Evolutionary conservation across 2,329 filamentous ascomycete genomes (phyloP).

Genomic region (Penicillium sp.): DNA sequence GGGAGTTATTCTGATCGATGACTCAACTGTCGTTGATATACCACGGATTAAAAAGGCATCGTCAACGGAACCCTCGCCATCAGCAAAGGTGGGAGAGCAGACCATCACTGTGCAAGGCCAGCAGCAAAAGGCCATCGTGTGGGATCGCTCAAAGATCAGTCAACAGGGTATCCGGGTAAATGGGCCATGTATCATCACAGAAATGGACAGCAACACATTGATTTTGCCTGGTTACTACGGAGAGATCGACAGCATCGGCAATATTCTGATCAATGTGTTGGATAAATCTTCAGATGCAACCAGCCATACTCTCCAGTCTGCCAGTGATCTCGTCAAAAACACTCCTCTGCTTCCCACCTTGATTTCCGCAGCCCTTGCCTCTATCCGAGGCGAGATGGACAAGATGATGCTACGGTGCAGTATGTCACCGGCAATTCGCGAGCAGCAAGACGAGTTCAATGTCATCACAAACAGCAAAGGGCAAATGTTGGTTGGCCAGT

Average conservation of each 20-base stretch:
- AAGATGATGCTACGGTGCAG: constrained; percentile 54
- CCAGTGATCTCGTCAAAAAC: constrained; percentile 39
- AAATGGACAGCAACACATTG: constrained; percentile 57
- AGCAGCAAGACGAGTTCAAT: constrained; percentile 57
- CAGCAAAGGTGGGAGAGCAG: constrained; percentile 43
- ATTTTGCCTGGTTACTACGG: constrained; percentile 52
- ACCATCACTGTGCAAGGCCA: constrained; percentile 46
- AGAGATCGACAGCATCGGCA: constrained; percentile 52
- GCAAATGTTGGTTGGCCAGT: constrained; percentile 56
- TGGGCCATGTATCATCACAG: constrained; percentile 52
- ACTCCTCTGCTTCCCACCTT: constrained; percentile 50
- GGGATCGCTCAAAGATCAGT: constrained; percentile 47
- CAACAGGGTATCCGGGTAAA: constrained; percentile 44
- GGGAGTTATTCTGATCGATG: constrained; percentile 48
- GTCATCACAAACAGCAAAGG: constrained; percentile 53
- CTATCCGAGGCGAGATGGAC: constrained; percentile 54
- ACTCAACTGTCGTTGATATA: constrained; percentile 46
- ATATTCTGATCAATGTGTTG: constrained; percentile 51
- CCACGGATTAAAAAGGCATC: constrained; percentile 35
- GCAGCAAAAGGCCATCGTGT: constrained; percentile 46
- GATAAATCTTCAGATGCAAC: constrained; percentile 33
- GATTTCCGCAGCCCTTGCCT: constrained; percentile 49
- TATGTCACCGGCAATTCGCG: constrained; percentile 55
- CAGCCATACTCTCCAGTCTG: constrained; percentile 41
- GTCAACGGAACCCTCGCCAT: constrained; percentile 32